A percentile compares a stretch with the other conserved stretches of the same genome.
phyloP scores from a whole-genome alignment of 2,329 filamentous ascomycete species.

The Aspergillus arachidicola region DNA sequence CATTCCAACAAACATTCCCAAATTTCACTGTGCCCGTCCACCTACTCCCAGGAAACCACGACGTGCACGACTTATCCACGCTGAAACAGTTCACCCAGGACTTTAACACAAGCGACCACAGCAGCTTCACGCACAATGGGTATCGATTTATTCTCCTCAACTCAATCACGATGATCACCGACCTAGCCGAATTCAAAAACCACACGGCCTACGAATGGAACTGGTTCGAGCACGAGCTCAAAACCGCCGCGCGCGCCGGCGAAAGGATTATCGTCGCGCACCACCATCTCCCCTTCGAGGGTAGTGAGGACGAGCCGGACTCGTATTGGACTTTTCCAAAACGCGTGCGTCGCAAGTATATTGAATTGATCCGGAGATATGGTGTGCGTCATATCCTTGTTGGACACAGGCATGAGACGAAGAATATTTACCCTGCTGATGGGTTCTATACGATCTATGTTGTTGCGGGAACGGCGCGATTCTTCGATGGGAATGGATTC shows the following conservation, averaged over 20 bases:
- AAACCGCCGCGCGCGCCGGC: not conserved
- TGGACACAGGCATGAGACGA: slow-evolving; percentile 9
- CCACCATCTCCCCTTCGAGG: slow-evolving; percentile 8
- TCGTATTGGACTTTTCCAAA: slow-evolving; percentile 7
- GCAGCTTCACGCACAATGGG: not conserved
- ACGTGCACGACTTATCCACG: not conserved
- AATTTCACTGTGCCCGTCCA: not conserved
- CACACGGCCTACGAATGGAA: slow-evolving; percentile 1
- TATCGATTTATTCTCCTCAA: slow-evolving; percentile 2
- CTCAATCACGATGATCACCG: slow-evolving; percentile 5
- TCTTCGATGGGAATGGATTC: not conserved
- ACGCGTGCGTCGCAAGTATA: slow-evolving; percentile 4
- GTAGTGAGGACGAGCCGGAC: slow-evolving; percentile 1
- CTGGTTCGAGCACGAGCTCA: slow-evolving; percentile 5
- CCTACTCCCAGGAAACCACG: not conserved
- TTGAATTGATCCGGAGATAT: not conserved
- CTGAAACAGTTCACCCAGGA: not conserved
- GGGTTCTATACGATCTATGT: slow-evolving; percentile 2
- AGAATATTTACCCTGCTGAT: slow-evolving; percentile 2
- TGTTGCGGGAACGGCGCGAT: not conserved
- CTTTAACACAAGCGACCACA: not conserved
- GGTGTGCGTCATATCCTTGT: slow-evolving; percentile 7
- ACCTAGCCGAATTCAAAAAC: slow-evolving; percentile 6
- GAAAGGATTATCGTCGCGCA: slow-evolving; percentile 8
- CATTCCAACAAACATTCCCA: not conserved